phyloP scores from a whole-genome alignment of 2,329 filamentous ascomycete species.

The Fusarium siculi region DNA sequence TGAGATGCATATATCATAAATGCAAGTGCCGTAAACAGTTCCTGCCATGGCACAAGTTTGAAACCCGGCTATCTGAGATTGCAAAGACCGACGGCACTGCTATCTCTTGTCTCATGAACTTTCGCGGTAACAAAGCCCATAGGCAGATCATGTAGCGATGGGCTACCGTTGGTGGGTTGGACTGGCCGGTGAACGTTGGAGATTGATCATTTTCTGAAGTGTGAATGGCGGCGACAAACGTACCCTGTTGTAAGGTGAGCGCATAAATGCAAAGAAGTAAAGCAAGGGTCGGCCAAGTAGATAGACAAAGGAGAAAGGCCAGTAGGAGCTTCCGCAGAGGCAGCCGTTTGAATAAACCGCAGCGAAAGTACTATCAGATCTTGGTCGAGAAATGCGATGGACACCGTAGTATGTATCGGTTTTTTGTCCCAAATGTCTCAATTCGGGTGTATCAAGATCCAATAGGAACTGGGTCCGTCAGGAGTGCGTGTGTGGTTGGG shows the following conservation, averaged over 20 bases:
- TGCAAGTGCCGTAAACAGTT: background rate
- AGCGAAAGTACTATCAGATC: background rate
- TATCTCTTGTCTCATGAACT: background rate
- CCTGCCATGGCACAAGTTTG: background rate
- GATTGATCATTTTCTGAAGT: background rate
- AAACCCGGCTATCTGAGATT: background rate
- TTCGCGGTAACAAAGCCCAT: background rate
- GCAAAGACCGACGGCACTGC: background rate
- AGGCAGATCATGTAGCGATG: background rate
- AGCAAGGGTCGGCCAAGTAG: background rate
- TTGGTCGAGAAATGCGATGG: too few relatives aligned
- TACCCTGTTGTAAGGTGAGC: background rate
- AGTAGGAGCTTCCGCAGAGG: background rate
- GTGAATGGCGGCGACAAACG: background rate
- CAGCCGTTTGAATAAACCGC: background rate
- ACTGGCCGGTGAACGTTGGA: background rate
- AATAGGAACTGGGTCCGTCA: background rate
- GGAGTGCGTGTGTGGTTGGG: background rate
- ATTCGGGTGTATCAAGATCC: background rate
- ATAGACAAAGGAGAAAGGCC: background rate
- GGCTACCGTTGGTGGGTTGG: too few relatives aligned
- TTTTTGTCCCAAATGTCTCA: background rate
- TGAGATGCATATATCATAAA: background rate
- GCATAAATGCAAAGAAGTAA: background rate
- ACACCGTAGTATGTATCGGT: background rate